Evolutionary conservation across 768 basidiomycete species (phyloP).

Genomic region (Trametes coccinea): DNA sequence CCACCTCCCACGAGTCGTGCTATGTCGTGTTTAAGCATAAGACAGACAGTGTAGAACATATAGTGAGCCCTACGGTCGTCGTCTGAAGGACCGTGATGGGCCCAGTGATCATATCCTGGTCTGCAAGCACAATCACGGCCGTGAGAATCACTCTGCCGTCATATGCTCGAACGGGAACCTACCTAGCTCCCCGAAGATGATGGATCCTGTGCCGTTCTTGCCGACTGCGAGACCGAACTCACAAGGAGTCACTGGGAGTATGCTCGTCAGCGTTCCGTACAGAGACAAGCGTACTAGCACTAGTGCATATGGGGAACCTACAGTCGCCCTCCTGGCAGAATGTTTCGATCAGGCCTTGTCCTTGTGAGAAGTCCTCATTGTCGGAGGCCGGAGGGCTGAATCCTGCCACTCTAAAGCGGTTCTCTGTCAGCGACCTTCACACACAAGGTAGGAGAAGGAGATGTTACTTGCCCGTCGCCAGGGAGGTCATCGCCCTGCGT

Average conservation of each 20-base stretch:
- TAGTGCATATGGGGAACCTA: neutral
- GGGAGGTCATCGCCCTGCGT: conserved; percentile 15
- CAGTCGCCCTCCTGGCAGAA: conserved; percentile 11
- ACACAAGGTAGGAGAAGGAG: neutral
- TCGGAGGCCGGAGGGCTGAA: conserved; percentile 20
- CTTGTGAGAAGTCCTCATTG: conserved; percentile 11
- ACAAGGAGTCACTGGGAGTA: conserved; percentile 11
- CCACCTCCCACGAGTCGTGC: conserved; percentile 11
- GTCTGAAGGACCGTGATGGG: conserved; percentile 6
- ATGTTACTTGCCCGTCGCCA: conserved; percentile 10
- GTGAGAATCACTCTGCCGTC: neutral
- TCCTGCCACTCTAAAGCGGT: conserved; percentile 4
- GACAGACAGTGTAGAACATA: neutral
- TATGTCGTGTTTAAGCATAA: neutral
- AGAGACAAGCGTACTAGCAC: neutral
- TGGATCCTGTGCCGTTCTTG: conserved; percentile 3
- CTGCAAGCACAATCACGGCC: neutral
- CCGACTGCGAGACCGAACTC: conserved; percentile 8
- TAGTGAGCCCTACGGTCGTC: neutral
- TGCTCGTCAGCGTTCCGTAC: neutral
- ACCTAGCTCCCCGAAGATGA: conserved; percentile 11
- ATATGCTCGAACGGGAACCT: neutral
- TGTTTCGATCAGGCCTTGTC: conserved; percentile 13
- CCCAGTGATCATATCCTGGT: conserved; percentile 6
- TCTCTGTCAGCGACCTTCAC: neutral